phyloP scores from a whole-genome alignment of 2,329 filamentous ascomycete genomes.

The Cladosporium sp. region DNA sequence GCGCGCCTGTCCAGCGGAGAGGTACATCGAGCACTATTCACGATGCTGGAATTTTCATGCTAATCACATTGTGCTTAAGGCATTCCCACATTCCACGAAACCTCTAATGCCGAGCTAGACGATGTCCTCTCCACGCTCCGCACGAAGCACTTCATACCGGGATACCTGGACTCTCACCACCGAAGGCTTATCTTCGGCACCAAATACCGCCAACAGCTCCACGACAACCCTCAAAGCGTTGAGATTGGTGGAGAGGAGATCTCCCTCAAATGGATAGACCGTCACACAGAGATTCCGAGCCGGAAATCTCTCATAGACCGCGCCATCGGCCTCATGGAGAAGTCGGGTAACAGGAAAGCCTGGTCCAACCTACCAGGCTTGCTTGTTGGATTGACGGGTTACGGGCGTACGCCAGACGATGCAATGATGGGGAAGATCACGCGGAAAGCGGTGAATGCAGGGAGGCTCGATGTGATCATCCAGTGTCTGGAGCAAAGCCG shows the following conservation, averaged over 20 bases:
- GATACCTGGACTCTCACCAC: conserved; percentile 37
- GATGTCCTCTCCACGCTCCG: conserved; percentile 36
- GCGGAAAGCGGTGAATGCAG: conserved; percentile 25
- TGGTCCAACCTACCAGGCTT: conserved; percentile 32
- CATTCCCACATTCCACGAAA: conserved; percentile 37
- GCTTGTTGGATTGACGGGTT: conserved; percentile 27
- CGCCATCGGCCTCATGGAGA: conserved; percentile 27
- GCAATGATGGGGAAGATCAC: conserved; percentile 29
- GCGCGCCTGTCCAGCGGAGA: conserved; percentile 14
- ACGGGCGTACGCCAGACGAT: conserved; percentile 16
- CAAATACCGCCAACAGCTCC: conserved; percentile 36
- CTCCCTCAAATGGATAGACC: conserved; percentile 29
- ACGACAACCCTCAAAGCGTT: conserved; percentile 38
- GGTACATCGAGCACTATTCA: background rate
- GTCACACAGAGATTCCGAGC: conserved; percentile 25
- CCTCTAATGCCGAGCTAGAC: conserved; percentile 37
- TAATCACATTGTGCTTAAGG: conserved; percentile 14
- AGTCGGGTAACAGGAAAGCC: conserved; percentile 20
- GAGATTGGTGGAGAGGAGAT: conserved; percentile 37
- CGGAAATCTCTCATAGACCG: conserved; percentile 22
- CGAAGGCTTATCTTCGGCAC: conserved; percentile 37
- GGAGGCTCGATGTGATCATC: conserved; percentile 27
- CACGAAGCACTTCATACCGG: conserved; percentile 39
- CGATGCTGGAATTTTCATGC: background rate
- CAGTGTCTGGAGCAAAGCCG: conserved; percentile 27